phyloP scores from a whole-genome alignment of 352 stramenopile species.

The Phytopythium delawarense region DNA sequence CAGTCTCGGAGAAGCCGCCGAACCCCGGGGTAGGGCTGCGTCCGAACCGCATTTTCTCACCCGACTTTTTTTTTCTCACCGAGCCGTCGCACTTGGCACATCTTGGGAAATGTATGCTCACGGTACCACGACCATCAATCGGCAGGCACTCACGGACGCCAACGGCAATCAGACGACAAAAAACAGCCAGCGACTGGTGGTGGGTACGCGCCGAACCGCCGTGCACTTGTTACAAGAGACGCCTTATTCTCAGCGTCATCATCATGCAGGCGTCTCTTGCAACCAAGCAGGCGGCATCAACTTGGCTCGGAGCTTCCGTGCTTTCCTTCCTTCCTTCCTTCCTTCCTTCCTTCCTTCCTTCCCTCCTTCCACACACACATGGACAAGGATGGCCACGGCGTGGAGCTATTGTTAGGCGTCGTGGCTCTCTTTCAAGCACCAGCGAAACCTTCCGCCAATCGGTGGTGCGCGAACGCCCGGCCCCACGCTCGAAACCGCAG shows the following conservation, averaged over 20 bases:
- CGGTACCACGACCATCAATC: constrained; percentile 2
- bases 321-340: no score
- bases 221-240: neutral
- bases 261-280: no score
- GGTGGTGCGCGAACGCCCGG: neutral
- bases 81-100: neutral
- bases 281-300: no score
- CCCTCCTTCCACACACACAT: no score
- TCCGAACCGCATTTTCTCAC: constrained; percentile 8
- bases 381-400: no score
- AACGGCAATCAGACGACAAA: constrained; percentile 7
- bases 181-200: constrained; percentile 5
- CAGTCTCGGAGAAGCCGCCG: neutral
- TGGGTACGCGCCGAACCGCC: constrained; percentile 2
- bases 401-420: neutral
- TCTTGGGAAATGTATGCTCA: neutral
- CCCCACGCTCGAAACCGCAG: neutral
- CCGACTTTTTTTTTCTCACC: constrained; percentile 7
- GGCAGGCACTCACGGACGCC: neutral
- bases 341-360: no score
- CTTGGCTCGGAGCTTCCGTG: no score
- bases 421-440: neutral
- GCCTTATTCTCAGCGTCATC: neutral
- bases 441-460: neutral
- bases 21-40: neutral